Conservation (phyloP, 345 rosid genomes). For the Euclidium syriacum region DNA sequence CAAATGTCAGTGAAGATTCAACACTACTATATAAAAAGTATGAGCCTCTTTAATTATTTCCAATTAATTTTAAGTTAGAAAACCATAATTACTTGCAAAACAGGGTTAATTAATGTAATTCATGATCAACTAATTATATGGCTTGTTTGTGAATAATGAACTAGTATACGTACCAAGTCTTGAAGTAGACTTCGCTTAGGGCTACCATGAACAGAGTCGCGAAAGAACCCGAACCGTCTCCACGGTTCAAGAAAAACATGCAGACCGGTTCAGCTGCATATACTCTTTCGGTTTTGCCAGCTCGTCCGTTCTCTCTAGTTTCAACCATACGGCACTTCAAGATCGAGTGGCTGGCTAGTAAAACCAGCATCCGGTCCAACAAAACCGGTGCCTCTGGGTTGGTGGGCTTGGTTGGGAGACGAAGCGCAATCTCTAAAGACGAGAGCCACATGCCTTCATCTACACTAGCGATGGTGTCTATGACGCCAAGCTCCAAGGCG, state of each 20-base stretch:
- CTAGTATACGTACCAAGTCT: conserved; percentile 23
- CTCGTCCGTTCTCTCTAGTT: not conserved
- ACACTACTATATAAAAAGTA: too few relatives aligned
- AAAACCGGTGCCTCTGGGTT: conserved; percentile 39
- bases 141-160: too few relatives aligned
- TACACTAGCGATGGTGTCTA: conserved; percentile 34
- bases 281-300: not conserved
- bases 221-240: conserved; percentile 17
- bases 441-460: conserved; percentile 36
- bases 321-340: conserved; percentile 32
- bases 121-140: too few relatives aligned
- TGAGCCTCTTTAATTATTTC: too few relatives aligned
- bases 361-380: conserved; percentile 49
- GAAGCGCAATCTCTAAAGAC: conserved; percentile 31
- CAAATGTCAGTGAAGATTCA: too few relatives aligned
- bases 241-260: conserved; percentile 3
- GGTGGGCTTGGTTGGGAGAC: conserved; percentile 19
- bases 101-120: too few relatives aligned
- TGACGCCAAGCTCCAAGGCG: conserved; percentile 43
- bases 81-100: too few relatives aligned
- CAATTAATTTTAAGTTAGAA: too few relatives aligned
- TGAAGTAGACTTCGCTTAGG: conserved; percentile 6
- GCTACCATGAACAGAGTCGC: not conserved
- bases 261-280: conserved; percentile 24
- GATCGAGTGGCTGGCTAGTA: conserved; percentile 39